Evolutionary conservation across 352 stramenopile species (phyloP).

Genomic region (Hyaloperonospora brassicae): DNA sequence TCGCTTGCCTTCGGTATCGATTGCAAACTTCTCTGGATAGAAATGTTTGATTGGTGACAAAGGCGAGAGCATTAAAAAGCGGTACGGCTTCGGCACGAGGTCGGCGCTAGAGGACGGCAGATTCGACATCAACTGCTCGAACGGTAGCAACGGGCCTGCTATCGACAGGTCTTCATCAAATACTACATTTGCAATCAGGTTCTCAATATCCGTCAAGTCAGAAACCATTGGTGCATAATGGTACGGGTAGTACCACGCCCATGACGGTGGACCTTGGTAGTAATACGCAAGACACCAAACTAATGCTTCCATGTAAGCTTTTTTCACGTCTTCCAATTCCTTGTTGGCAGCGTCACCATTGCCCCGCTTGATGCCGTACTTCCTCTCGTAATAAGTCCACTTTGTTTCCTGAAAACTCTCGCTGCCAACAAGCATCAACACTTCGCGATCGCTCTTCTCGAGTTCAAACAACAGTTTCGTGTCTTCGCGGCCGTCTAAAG

Average conservation of each 20-base stretch:
- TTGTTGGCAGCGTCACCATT: conserved; percentile 52
- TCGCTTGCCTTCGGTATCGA: conserved; percentile 83
- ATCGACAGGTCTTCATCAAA: conserved; percentile 75
- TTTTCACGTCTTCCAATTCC: conserved; percentile 55
- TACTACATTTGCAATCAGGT: conserved; percentile 46
- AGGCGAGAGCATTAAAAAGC: conserved; percentile 92
- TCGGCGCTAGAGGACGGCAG: conserved; percentile 92
- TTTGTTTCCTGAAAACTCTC: conserved; percentile 79
- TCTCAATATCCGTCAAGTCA: conserved; percentile 90
- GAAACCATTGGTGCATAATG: conserved; percentile 99
- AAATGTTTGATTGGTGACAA: conserved; percentile 96
- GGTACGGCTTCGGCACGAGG: conserved; percentile 89
- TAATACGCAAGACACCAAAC: conserved; percentile 81
- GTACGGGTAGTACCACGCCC: conserved; percentile 99
- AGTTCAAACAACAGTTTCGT: conserved; percentile 35
- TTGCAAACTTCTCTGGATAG: conserved; percentile 82
- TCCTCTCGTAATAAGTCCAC: conserved; percentile 79
- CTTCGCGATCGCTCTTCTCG: conserved; percentile 35
- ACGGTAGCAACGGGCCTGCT: conserved; percentile 87
- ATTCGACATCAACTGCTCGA: conserved; percentile 98
- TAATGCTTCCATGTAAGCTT: conserved; percentile 70
- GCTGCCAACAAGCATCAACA: conserved; percentile 53
- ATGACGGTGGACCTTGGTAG: conserved; percentile 91
- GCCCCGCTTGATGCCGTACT: conserved; percentile 57
- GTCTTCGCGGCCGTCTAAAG: conserved; percentile 48